Evolutionary conservation across 257 asterid species (phyloP).

Genomic region (Vinca minor): DNA sequence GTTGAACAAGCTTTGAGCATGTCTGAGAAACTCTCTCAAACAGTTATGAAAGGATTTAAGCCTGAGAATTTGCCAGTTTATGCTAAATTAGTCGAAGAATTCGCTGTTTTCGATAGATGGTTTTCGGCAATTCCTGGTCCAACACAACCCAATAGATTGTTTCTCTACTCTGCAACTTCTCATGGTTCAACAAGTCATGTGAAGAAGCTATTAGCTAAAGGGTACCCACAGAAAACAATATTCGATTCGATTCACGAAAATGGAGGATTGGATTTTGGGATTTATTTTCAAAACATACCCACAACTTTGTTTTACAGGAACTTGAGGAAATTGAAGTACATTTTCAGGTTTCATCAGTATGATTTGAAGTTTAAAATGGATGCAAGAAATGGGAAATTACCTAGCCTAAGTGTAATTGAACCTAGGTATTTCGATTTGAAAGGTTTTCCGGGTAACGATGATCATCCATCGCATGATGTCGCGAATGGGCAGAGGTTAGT

Average conservation of each 20-base stretch:
- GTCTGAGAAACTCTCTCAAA: constrained; percentile 36
- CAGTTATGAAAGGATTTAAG: constrained; percentile 68
- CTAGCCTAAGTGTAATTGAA: constrained; percentile 60
- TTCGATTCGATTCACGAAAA: constrained; percentile 58
- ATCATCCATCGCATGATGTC: constrained; percentile 82
- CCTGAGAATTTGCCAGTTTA: constrained; percentile 52
- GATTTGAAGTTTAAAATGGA: constrained; percentile 56
- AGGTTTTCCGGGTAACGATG: constrained; percentile 62
- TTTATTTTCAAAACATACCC: constrained; percentile 60
- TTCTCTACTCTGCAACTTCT: constrained; percentile 73
- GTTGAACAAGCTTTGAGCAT: constrained; percentile 58
- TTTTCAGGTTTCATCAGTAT: constrained; percentile 49
- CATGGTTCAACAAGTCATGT: constrained; percentile 72
- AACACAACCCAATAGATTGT: constrained; percentile 73
- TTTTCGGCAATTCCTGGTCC: constrained; percentile 77
- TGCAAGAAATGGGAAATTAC: constrained; percentile 57
- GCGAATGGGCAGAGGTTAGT: constrained; percentile 68
- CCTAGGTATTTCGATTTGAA: constrained; percentile 65
- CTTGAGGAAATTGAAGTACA: constrained; percentile 62
- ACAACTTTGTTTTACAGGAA: constrained; percentile 56
- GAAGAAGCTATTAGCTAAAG: constrained; percentile 41
- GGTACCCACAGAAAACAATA: constrained; percentile 63
- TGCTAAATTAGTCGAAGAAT: constrained; percentile 41
- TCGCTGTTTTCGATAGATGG: constrained; percentile 66
- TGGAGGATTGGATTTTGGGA: constrained; percentile 49